phyloP scores from a whole-genome alignment of 441 rosid genomes.

The Pelargonium fulgidum region DNA sequence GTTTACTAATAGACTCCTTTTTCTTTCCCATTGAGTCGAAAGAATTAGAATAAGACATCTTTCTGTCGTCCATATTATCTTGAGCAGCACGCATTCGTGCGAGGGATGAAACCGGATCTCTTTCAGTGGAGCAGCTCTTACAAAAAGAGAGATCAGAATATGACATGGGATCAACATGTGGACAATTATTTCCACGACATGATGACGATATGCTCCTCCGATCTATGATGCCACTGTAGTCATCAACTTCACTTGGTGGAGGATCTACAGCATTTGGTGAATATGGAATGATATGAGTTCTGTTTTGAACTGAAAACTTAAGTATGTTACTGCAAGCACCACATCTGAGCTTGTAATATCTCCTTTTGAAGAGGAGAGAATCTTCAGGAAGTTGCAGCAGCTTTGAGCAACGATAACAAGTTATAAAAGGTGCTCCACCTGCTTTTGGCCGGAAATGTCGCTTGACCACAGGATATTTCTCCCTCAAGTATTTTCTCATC shows the following conservation, averaged over 20 bases:
- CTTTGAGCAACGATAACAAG: slow-evolving; percentile 54
- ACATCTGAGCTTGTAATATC: slow-evolving; percentile 59
- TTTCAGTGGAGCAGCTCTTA: slow-evolving; percentile 36
- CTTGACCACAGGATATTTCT: slow-evolving; percentile 45
- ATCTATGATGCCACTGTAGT: slow-evolving; percentile 21
- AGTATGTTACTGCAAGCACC: slow-evolving; percentile 65
- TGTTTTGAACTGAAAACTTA: slow-evolving; percentile 43
- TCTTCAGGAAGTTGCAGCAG: slow-evolving; percentile 68
- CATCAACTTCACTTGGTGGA: slow-evolving; percentile 37
- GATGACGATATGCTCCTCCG: slow-evolving; percentile 28
- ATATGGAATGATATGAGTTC: slow-evolving; percentile 46
- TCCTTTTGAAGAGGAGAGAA: slow-evolving; percentile 46
- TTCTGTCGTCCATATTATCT: slow-evolving; percentile 19
- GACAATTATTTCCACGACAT: slow-evolving; percentile 29
- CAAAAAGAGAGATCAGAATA: slow-evolving; percentile 31
- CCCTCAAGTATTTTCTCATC: slow-evolving; percentile 36
- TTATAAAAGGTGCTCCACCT: slow-evolving; percentile 75
- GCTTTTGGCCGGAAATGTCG: slow-evolving; percentile 56
- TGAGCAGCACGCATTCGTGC: slow-evolving; percentile 18
- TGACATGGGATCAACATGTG: slow-evolving; percentile 30
- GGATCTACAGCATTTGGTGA: slow-evolving; percentile 29
- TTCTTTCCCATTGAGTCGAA: slow-evolving; percentile 24
- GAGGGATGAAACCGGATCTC: slow-evolving; percentile 24
- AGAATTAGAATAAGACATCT: slow-evolving; percentile 18
- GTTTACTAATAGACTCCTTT: slow-evolving; percentile 22